Evolutionary conservation across 805 yeast species (phyloP).

Genomic region (Schwanniomyces occidentalis): DNA sequence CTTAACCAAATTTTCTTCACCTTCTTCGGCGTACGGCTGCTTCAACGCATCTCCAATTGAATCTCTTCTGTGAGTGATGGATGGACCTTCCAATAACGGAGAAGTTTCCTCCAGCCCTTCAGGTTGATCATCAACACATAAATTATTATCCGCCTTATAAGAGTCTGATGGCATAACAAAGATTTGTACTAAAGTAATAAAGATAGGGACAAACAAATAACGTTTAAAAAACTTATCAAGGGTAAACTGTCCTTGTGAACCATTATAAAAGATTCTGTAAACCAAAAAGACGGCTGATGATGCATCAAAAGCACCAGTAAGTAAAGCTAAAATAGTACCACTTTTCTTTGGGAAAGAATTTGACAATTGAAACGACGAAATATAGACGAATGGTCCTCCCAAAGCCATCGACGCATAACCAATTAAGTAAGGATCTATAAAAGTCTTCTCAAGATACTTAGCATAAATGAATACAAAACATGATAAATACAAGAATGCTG

Average conservation of each 20-base stretch:
- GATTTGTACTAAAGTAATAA: constrained; percentile 48
- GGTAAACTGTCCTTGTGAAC: constrained; percentile 33
- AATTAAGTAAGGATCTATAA: constrained; percentile 51
- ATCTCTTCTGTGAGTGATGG: constrained; percentile 40
- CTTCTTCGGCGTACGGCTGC: constrained; percentile 53
- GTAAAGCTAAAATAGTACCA: constrained; percentile 52
- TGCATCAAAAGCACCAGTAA: constrained; percentile 62
- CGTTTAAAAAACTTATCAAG: constrained; percentile 46
- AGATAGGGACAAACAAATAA: constrained; percentile 50
- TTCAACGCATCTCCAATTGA: constrained; percentile 59
- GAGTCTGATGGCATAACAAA: constrained; percentile 52
- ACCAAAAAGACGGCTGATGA: constrained; percentile 55
- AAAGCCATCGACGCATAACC: constrained; percentile 56
- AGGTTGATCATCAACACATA: constrained; percentile 24
- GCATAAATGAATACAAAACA: constrained; percentile 48
- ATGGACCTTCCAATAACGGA: constrained; percentile 19
- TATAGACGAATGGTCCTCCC: constrained; percentile 59
- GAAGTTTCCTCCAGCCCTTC: constrained; percentile 19
- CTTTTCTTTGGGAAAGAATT: constrained; percentile 55
- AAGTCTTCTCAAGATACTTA: constrained; percentile 17
- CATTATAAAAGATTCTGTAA: constrained; percentile 43
- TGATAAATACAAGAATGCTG: constrained; percentile 46
- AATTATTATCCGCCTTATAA: constrained; percentile 39
- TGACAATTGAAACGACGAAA: constrained; percentile 57
- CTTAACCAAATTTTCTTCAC: constrained; percentile 36